Evolutionary conservation across 768 basidiomycete genomes (phyloP), one percentile per base, ranked within the genome.

Genomic region (Strobilomyces dryophilus): DNA sequence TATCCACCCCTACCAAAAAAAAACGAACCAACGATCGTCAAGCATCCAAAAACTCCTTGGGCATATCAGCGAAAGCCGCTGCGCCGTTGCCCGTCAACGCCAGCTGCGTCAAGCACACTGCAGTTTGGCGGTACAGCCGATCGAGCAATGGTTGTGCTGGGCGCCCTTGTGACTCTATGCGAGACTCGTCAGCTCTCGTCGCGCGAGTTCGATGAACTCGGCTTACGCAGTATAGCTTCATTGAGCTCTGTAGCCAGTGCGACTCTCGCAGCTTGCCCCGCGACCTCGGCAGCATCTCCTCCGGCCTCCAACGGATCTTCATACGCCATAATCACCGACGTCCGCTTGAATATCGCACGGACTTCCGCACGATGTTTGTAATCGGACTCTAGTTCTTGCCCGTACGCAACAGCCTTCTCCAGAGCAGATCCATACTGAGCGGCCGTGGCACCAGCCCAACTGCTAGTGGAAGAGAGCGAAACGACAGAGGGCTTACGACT

Each of bases 61-160:
- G 73, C 75, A 91, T 79, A 61, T 93, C 91, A 15, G 85, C 87
- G 66, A 89, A 91, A 17, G 88, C 89, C 29, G 92, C 92, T 29
- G 80, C 72, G 12, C 91, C 92, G 11, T 81, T 79, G 11, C 90
- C 89, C 56, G 82, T 65, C 40, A 87, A 64, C 7, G 85, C 90
- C 12, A 93, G 80, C 59, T 90, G 82, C n/a, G 76, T 71, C 18
- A 93, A 71, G 58, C 81, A 82, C 20, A 82, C 83, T 27, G 79
- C 73, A 1, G 86, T 83, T 57, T 90, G 90, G 34, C 90, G 82
- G 66, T 87, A 93, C 49, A 92, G 65, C 49, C 78, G 82, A 64
- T 94, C 92, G 51, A 94, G 74, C 14, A 84, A 74, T 3, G 92
- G 88, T 48, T 76, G 77, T 7, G 80, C 72, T 3, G 89, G 89